phyloP scores from a whole-genome alignment of 306 rosid genomes.

The Cicer arietinum region DNA sequence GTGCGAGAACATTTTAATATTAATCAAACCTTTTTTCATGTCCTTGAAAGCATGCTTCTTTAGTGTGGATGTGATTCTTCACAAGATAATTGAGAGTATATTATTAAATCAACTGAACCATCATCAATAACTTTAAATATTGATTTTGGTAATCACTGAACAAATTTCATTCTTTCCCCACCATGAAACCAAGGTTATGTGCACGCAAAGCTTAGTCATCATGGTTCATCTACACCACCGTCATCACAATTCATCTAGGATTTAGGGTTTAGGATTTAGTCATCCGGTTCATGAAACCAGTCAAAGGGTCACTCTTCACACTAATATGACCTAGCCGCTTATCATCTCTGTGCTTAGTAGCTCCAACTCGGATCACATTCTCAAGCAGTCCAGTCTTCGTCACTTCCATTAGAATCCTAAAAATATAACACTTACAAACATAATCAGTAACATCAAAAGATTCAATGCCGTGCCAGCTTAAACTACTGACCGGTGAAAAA shows the following conservation, averaged over 20 bases:
- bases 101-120: background rate
- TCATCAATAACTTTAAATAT: background rate
- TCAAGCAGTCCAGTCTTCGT: constrained; percentile 79
- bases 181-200: background rate
- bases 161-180: background rate
- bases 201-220: background rate
- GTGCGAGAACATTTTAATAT: background rate
- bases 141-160: constrained; percentile 8
- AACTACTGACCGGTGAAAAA: constrained; percentile 2
- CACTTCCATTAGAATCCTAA: constrained; percentile 62
- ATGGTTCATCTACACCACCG: background rate
- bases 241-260: too few relatives aligned
- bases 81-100: background rate
- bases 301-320: constrained; percentile 18
- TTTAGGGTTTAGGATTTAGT: background rate
- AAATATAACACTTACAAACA: constrained; percentile 26
- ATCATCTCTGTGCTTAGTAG: constrained; percentile 18
- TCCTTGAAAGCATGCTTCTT: background rate
- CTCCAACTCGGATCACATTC: constrained; percentile 28
- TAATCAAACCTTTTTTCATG: background rate
- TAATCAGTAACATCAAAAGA: constrained; percentile 19
- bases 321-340: constrained; percentile 16
- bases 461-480: constrained; percentile 7
- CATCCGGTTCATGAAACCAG: constrained; percentile 11
- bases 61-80: background rate